Evolutionary conservation across 2,329 filamentous ascomycete species (phyloP), one percentile per base, ranked within the genome.

Genomic region (Phialocephala sp.): DNA sequence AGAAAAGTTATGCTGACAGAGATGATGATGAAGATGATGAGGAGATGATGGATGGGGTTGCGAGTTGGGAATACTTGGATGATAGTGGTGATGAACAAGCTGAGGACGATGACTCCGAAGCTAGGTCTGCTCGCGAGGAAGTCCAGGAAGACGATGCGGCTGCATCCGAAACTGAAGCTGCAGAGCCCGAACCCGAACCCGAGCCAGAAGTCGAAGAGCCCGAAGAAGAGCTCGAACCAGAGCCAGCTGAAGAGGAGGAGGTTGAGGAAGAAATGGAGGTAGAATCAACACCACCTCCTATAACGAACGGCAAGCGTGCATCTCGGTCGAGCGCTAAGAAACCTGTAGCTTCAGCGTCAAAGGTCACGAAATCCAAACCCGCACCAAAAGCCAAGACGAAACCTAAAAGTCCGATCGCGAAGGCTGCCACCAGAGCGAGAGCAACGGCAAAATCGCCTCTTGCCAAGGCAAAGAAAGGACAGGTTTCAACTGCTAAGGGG

Each of bases 21-120:
- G 79, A 79, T 60, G 79, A 79, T 57, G 80, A 75, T 45, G 81
- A 79, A 47, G 80, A 78, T 56, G 77, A 77, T 39, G 73, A 77
- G 64, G 78, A 78, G 63, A 78, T 79, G 76, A 69, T 72, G 66
- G 69, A 75, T 39, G 76, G 76, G 4, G 76, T 78, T 36, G 69
- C 73, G 12, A 70, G 74, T 50, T 77, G 73, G 69, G 72, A 72
- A 37, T 76, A 80, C 77, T 60, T 79, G 76, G 67, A 83, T 77
- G 68, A 78, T 72, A 64, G 76, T 78, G 60, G 50, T 8, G 24
- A 22, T 73, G 24, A 43, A 73, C 5, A 73, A 72, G 12, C 76
- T 15, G 74, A 82, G 66, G 78, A 74, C 5, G 59, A 59, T 41
- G 62, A 57, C 11, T 64, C 55, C 43, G 66, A 67, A 74, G 74